Base-by-base conservation (phyloP, 768 basidiomycete genomes). In the Amanita rimosa region DNA sequence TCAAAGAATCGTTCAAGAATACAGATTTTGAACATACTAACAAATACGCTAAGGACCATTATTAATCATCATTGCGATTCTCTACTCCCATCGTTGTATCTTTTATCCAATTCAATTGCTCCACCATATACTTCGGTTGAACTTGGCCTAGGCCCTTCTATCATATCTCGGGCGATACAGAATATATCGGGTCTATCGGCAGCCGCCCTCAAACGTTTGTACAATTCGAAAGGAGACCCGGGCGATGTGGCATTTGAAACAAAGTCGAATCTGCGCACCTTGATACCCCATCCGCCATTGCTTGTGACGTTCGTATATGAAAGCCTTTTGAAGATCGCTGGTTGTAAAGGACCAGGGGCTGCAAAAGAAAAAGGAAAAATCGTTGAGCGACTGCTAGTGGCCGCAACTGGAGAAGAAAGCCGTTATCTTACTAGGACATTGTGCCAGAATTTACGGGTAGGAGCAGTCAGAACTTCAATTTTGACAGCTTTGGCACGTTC, bases 181-280 rank as follows among this genome's bases (percentile, higher is more conserved):
- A 73, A 80, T 52, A 74, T 85, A 27, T 88, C 85, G 13, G 85
- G 85, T 17, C 65, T 85, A 26, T 73, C 76, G 4, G 56, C 71
- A 16, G 62, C 70, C 6, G 73, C 81, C 10, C 72, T 84, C 40
- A 80, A 69, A 62, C 74, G 68, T 49, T 62, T 91, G 11, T 87
- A 88, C 61, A 83, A 81, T 53, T 66, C 74, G 38, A 78, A 70
- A 29, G 93, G 93, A 3, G 93, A 96, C 63, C 75, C 79, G 21
- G 93, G 93, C 0, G 89, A 93, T 59, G 88, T 93, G 6, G 93
- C 93, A 1, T 91, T 81, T 56, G 76, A 79, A 50, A 89, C 91
- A 8, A 91, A 85, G 60, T 78, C 79, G 3, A 85, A 76, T 50
- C 63, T 88, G 17, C 74, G 86, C 37, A 86, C 86, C 3, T 70